A percentile compares a stretch with the other conserved stretches of the same genome.
phyloP scores from a whole-genome alignment of 495 filamentous ascomycete species.

The Aspergillus steynii region DNA sequence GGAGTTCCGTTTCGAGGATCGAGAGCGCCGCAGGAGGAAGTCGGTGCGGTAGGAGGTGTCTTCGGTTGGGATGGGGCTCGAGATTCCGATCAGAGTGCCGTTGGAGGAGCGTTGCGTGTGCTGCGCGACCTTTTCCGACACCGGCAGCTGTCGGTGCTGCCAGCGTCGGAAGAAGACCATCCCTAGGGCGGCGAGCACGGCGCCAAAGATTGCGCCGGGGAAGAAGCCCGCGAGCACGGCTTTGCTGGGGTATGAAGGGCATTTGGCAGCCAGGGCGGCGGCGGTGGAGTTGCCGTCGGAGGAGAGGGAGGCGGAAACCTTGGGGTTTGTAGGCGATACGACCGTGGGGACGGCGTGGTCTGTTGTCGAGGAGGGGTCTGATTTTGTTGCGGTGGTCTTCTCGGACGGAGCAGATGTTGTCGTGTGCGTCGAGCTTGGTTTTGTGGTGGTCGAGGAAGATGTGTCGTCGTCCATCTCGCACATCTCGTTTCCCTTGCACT shows the following conservation, averaged over 20 bases:
- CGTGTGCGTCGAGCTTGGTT: not conserved
- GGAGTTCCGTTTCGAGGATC: slow-evolving; percentile 22
- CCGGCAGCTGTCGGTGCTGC: slow-evolving; percentile 19
- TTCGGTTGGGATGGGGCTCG: slow-evolving; percentile 54
- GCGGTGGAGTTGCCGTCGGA: slow-evolving; percentile 19
- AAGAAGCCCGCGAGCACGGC: slow-evolving; percentile 65
- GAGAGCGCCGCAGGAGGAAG: slow-evolving; percentile 49
- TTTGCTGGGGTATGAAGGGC: slow-evolving; percentile 48
- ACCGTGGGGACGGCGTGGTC: slow-evolving; percentile 22
- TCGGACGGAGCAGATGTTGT: slow-evolving; percentile 22
- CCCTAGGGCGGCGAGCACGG: slow-evolving; percentile 43
- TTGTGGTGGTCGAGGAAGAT: slow-evolving; percentile 26
- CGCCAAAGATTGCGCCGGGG: slow-evolving; percentile 58
- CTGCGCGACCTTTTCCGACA: slow-evolving; percentile 20
- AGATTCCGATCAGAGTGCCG: slow-evolving; percentile 50
- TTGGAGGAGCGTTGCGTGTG: slow-evolving; percentile 39
- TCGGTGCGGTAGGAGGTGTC: slow-evolving; percentile 56
- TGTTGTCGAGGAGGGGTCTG: slow-evolving; percentile 17
- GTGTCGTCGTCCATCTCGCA: slow-evolving; percentile 43
- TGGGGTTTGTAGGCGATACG: slow-evolving; percentile 11
- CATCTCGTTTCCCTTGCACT: slow-evolving; percentile 53
- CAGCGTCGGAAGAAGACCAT: slow-evolving; percentile 44
- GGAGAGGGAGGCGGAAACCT: slow-evolving; percentile 8
- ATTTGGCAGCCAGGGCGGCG: slow-evolving; percentile 18
- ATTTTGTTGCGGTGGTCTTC: slow-evolving; percentile 26